A percentile compares a stretch with the other conserved stretches of the same genome.
These are phyloP conservation scores for Ceratobasidium sp. DNA, from an alignment of 1,284 basidiomycete genomes.

Conservation along the genomic window DNA sequence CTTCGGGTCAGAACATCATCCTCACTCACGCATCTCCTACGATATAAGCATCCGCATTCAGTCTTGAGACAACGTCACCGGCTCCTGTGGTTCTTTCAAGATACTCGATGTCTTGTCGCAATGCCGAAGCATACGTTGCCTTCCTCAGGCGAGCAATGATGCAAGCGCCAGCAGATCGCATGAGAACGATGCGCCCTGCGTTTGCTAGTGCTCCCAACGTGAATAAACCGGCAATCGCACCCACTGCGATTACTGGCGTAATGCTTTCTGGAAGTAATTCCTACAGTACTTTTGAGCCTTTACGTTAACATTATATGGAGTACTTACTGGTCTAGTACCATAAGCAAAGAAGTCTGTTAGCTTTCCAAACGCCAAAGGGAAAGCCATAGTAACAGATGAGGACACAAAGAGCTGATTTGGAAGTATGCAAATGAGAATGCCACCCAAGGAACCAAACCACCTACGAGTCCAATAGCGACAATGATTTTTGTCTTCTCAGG, in stretches of 20 bases:
- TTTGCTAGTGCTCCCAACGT: slow-evolving; percentile 89
- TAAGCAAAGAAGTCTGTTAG: slow-evolving; percentile 90
- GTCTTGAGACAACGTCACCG: slow-evolving; percentile 91
- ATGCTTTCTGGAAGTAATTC: slow-evolving; percentile 73
- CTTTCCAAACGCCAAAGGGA: slow-evolving; percentile 90
- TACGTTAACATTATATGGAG: background rate
- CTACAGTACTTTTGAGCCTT: slow-evolving; percentile 53
- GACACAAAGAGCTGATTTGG: slow-evolving; percentile 66
- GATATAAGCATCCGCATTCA: slow-evolving; percentile 93
- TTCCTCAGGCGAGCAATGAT: slow-evolving; percentile 92
- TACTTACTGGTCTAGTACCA: slow-evolving; percentile 68
- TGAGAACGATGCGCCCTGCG: slow-evolving; percentile 86
- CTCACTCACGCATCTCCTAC: slow-evolving; percentile 91
- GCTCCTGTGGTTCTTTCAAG: slow-evolving; percentile 82
- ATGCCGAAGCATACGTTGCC: slow-evolving; percentile 80
- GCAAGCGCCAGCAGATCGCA: slow-evolving; percentile 86
- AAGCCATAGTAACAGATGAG: slow-evolving; percentile 85
- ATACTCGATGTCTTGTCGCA: slow-evolving; percentile 91
- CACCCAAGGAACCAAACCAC: slow-evolving; percentile 41
- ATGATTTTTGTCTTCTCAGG: slow-evolving; percentile 79
- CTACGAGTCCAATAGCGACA: slow-evolving; percentile 70
- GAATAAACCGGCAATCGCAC: slow-evolving; percentile 80
- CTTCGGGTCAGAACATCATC: too few relatives aligned
- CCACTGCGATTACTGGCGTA: slow-evolving; percentile 83
- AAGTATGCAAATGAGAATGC: too few relatives aligned